phyloP scores from a whole-genome alignment of 1,139 yeast genomes.

The Tardiomyces digboiensis region DNA sequence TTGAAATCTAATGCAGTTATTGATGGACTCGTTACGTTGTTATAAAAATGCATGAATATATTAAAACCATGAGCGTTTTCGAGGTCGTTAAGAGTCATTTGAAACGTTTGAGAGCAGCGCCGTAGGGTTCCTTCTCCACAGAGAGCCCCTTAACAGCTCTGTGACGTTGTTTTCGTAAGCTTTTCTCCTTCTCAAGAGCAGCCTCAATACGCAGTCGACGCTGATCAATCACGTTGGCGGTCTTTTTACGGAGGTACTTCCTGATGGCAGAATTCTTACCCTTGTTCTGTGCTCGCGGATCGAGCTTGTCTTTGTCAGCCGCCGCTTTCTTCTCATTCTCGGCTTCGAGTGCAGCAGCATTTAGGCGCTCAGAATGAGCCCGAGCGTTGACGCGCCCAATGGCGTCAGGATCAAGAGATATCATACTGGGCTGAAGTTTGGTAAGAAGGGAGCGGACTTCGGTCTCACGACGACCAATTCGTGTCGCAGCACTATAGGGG shows the following conservation, averaged over 20 bases:
- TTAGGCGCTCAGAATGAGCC: slow-evolving; percentile 52
- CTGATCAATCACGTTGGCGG: slow-evolving; percentile 80
- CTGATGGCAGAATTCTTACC: slow-evolving; percentile 82
- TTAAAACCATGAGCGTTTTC: no score
- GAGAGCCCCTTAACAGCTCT: slow-evolving; percentile 9
- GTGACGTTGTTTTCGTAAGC: slow-evolving; percentile 46
- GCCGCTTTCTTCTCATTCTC: slow-evolving; percentile 29
- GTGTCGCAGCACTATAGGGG: slow-evolving; percentile 73
- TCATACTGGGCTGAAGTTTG: slow-evolving; percentile 88
- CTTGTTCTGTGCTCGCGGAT: slow-evolving; percentile 36
- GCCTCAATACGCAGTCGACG: slow-evolving; percentile 76
- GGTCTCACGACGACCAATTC: slow-evolving; percentile 83
- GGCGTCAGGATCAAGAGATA: slow-evolving; percentile 77
- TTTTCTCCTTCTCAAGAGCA: slow-evolving; percentile 66
- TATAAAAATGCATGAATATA: no score
- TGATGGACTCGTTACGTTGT: no score
- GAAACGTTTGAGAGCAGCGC: slow-evolving; percentile 15
- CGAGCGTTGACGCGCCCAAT: slow-evolving; percentile 80
- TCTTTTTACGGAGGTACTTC: slow-evolving; percentile 73
- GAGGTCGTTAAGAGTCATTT: no score
- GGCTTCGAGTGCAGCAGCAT: slow-evolving; percentile 41
- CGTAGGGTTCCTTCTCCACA: slow-evolving; percentile 9
- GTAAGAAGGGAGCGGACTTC: slow-evolving; percentile 84
- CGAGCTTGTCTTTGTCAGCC: slow-evolving; percentile 29
- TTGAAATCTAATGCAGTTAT: not conserved